A percentile compares a stretch with the other conserved stretches of the same genome.
Conservation (phyloP, 306 rosid genomes). For the Corylus avellana region DNA sequence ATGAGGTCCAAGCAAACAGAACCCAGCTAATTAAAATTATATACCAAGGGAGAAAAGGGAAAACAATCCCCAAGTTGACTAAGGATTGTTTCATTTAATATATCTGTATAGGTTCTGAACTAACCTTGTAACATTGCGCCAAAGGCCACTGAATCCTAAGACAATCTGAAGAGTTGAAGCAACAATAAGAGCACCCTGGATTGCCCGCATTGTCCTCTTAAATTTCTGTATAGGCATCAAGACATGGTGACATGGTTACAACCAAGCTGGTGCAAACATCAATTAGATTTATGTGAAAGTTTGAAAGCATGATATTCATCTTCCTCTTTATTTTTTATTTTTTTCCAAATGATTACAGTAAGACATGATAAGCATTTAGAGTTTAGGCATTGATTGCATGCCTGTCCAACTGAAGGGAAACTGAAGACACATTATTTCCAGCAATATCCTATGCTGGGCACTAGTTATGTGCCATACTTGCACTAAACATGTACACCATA, state of each 20-base stretch:
- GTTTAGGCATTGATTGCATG: neutral
- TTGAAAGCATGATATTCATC: neutral
- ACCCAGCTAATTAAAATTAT: conserved; percentile 8
- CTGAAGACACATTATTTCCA: neutral
- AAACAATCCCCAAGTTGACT: neutral
- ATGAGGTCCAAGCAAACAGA: conserved; percentile 12
- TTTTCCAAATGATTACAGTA: neutral
- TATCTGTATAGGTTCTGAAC: conserved; percentile 24
- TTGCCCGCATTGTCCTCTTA: conserved; percentile 92
- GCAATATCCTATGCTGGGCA: conserved; percentile 4
- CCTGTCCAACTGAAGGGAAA: neutral
- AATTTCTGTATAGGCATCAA: conserved; percentile 64
- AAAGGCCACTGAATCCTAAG: conserved; percentile 97
- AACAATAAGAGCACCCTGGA: conserved; percentile 89
- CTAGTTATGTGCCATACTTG: conserved; percentile 8
- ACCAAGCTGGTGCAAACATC: conserved; percentile 25
- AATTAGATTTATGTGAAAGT: conserved; percentile 11
- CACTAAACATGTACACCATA: conserved; percentile 13
- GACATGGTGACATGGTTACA: conserved; percentile 30
- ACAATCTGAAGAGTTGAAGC: conserved; percentile 99
- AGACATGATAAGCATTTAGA: neutral
- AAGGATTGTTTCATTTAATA: neutral
- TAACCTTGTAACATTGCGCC: conserved; percentile 99
- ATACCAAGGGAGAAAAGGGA: neutral
- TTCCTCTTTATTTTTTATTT: neutral